phyloP scores from a whole-genome alignment of 345 rosid genomes.

The Viola odorata region DNA sequence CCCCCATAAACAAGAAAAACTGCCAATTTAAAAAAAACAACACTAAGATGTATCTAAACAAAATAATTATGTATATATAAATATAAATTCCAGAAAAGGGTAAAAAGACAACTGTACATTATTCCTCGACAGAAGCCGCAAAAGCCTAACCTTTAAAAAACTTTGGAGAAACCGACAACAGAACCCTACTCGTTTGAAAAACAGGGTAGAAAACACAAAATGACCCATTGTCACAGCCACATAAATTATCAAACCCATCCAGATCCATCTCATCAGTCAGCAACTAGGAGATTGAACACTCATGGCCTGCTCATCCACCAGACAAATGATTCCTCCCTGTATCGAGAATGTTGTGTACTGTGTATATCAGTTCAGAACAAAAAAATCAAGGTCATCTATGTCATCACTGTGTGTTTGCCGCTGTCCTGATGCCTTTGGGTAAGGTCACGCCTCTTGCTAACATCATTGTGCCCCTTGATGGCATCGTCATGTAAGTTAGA shows the following conservation, averaged over 20 bases:
- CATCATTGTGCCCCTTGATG: conserved; percentile 14
- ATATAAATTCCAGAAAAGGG: neutral
- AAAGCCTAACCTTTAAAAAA: conserved; percentile 6
- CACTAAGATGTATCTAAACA: too few relatives aligned
- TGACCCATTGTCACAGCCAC: conserved; percentile 4
- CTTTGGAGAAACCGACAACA: conserved; percentile 14
- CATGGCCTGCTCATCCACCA: neutral
- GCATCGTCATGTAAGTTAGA: conserved; percentile 17
- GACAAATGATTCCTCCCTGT: neutral
- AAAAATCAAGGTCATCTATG: conserved; percentile 15
- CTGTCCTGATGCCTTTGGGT: conserved; percentile 20
- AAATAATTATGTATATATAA: too few relatives aligned
- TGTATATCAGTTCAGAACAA: neutral
- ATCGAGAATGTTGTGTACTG: neutral
- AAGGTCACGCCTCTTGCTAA: conserved; percentile 28
- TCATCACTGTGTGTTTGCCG: conserved; percentile 39
- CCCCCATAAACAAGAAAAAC: too few relatives aligned
- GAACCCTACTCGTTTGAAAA: neutral
- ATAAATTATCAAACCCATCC: neutral
- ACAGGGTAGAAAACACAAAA: conserved; percentile 1
- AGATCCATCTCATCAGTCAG: neutral
- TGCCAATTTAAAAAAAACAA: too few relatives aligned
- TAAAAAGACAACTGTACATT: conserved; percentile 42
- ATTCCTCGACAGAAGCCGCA: conserved; percentile 20
- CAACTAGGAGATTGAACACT: neutral